Conservation (phyloP, 208 protist genomes). For the Giardia duodenalis region DNA sequence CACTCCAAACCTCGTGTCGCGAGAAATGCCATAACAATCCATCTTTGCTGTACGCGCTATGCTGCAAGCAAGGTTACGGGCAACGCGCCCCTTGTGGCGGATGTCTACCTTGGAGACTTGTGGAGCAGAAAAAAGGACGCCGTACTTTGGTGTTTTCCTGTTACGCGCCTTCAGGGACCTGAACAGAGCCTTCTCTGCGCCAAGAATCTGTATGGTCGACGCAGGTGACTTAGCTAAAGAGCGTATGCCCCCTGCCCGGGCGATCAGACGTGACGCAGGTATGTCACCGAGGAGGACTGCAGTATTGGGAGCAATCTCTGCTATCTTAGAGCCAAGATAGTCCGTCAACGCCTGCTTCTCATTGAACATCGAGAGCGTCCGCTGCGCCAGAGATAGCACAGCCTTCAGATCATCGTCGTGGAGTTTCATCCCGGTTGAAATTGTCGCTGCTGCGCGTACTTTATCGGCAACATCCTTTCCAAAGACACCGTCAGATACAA, state of each 20-base stretch:
- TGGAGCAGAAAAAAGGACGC: constrained; percentile 26
- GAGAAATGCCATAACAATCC: neutral
- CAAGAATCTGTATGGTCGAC: constrained; percentile 98
- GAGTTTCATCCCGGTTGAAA: constrained; percentile 65
- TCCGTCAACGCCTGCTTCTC: constrained; percentile 70
- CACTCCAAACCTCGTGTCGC: neutral
- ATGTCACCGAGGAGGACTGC: constrained; percentile 85
- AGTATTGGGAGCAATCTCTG: constrained; percentile 76
- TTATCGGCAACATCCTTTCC: neutral
- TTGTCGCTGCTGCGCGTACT: neutral
- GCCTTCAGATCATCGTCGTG: constrained; percentile 73
- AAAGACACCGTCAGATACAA: neutral
- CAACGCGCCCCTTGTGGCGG: constrained; percentile 33
- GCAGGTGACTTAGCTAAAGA: constrained; percentile 95
- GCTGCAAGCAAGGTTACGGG: constrained; percentile 4
- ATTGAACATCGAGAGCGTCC: constrained; percentile 68
- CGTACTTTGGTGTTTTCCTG: constrained; percentile 46
- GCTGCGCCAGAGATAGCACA: constrained; percentile 73
- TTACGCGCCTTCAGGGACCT: constrained; percentile 82
- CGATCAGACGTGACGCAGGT: constrained; percentile 72
- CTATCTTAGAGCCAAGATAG: constrained; percentile 87
- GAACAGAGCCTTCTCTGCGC: constrained; percentile 99
- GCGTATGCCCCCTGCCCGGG: constrained; percentile 62
- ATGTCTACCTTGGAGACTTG: neutral
- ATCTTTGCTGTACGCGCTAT: neutral